Conservation (phyloP, 163 green algal genomes). For the Scenedesmus sp. region DNA sequence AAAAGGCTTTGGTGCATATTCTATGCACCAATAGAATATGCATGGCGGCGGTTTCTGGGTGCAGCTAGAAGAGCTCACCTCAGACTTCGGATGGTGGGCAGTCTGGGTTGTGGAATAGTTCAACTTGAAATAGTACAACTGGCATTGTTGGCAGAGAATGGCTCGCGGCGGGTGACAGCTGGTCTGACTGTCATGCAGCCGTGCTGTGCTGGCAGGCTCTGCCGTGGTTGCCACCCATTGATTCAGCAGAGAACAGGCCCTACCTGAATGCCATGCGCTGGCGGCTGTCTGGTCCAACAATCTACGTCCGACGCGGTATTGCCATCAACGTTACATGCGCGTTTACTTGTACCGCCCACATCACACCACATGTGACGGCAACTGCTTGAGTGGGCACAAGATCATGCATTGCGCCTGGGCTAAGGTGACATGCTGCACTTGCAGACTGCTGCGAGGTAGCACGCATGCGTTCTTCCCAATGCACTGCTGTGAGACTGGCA, state of each 20-base stretch:
- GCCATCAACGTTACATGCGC: too few species aligned
- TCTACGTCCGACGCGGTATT: too few species aligned
- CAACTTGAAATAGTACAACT: neutral
- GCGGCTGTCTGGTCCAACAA: neutral
- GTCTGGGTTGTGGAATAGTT: neutral
- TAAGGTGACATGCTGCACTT: neutral
- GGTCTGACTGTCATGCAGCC: too few species aligned
- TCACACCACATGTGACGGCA: neutral
- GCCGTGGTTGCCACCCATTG: neutral
- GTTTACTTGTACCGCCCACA: neutral
- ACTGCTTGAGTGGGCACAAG: neutral
- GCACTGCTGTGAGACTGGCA: neutral
- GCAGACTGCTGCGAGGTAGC: neutral
- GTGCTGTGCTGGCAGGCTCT: neutral
- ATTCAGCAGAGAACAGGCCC: neutral
- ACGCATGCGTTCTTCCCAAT: neutral
- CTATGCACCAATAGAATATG: too few species aligned
- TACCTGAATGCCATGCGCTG: neutral
- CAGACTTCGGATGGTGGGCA: neutral
- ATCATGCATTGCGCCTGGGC: neutral
- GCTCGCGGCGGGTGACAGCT: neutral
- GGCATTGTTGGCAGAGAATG: neutral
- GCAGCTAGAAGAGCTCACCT: neutral
- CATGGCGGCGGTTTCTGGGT: neutral
- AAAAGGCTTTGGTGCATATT: neutral